phyloP scores from a whole-genome alignment of 306 rosid genomes.

The Vigna unguiculata region DNA sequence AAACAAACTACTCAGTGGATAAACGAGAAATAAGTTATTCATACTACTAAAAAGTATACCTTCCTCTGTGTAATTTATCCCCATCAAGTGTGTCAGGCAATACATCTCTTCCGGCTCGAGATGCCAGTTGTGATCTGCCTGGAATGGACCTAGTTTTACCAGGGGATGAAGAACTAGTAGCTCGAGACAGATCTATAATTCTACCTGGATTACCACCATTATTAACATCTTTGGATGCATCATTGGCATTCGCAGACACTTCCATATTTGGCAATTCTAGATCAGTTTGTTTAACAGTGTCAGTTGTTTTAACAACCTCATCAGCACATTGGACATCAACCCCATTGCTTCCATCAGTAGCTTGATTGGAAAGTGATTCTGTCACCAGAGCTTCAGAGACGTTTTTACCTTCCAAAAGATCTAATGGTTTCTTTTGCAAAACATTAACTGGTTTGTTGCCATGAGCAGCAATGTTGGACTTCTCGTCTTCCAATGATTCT shows the following conservation, averaged over 20 bases:
- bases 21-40: not conserved
- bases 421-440: conserved; percentile 42
- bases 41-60: conserved; percentile 55
- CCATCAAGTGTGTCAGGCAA: conserved; percentile 57
- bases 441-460: conserved; percentile 40
- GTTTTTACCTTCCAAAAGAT: conserved; percentile 45
- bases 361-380: conserved; percentile 46
- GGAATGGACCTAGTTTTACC: conserved; percentile 61
- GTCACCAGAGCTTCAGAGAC: conserved; percentile 42
- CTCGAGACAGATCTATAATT: conserved; percentile 71
- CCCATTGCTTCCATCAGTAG: conserved; percentile 46
- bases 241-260: conserved; percentile 58
- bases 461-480: conserved; percentile 40
- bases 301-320: conserved; percentile 54
- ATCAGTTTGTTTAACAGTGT: conserved; percentile 46
- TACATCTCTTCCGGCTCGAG: conserved; percentile 65
- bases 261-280: conserved; percentile 53
- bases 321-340: conserved; percentile 53
- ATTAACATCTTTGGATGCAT: conserved; percentile 56
- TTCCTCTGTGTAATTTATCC: conserved; percentile 68
- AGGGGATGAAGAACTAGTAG: conserved; percentile 62
- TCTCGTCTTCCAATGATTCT: conserved; percentile 52
- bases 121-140: conserved; percentile 52
- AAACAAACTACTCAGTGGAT: not conserved
- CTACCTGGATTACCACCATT: conserved; percentile 67